Conservation (phyloP, 139 green algal species). For the Chlorella sp. region DNA sequence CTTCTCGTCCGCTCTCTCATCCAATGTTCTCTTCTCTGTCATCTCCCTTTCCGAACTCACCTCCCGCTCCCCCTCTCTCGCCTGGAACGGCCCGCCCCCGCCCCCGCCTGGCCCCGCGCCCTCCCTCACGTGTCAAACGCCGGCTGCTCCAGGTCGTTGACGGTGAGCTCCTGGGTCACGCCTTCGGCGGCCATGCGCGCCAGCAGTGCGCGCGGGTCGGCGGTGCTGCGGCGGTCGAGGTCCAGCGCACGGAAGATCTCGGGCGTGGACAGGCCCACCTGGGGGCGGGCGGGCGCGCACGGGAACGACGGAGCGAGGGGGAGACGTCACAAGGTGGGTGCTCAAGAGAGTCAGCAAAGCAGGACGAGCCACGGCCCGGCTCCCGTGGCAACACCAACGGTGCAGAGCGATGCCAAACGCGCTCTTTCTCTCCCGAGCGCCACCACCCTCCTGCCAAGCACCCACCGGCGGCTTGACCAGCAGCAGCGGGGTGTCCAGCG, state of each 20-base stretch:
- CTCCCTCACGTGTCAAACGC: conserved; percentile 80
- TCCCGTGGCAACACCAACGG: too few species aligned
- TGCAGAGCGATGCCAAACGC: too few species aligned
- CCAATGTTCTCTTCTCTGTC: too few species aligned
- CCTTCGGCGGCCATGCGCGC: conserved; percentile 32
- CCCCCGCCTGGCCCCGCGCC: not conserved
- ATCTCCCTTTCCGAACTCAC: not conserved
- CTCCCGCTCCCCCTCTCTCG: not conserved
- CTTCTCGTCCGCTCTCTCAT: too few species aligned
- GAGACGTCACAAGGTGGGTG: too few species aligned
- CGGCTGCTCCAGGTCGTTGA: conserved; percentile 95
- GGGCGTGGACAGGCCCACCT: conserved; percentile 85
- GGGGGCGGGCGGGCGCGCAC: too few species aligned
- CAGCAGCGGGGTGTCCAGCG: conserved; percentile 83
- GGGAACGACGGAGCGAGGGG: too few species aligned
- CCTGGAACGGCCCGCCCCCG: not conserved
- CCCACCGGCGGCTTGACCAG: conserved; percentile 92
- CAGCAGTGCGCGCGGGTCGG: conserved; percentile 84
- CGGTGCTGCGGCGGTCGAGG: conserved; percentile 66
- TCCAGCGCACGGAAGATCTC: conserved; percentile 94
- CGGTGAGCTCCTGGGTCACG: conserved; percentile 60
- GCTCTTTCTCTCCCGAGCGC: too few species aligned
- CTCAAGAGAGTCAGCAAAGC: too few species aligned
- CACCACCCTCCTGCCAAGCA: too few species aligned
- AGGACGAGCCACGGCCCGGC: too few species aligned